phyloP scores from a whole-genome alignment of 345 rosid species.

The Chamaenerion angustifolium region DNA sequence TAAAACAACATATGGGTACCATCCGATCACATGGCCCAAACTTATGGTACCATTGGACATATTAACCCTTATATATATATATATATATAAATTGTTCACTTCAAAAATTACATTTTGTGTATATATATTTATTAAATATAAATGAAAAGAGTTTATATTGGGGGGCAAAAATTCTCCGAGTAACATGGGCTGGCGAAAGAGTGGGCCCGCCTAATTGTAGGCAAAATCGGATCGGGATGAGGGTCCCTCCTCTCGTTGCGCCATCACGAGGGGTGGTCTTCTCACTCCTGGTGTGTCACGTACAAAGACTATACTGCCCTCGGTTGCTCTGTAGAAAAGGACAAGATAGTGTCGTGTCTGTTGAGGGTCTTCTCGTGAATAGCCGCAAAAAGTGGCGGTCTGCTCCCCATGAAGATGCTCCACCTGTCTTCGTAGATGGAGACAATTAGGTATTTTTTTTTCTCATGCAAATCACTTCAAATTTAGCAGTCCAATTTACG shows the following conservation, averaged over 20 bases:
- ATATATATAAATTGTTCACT: too few species aligned
- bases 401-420: neutral
- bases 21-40: too few species aligned
- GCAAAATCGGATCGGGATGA: neutral
- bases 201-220: conserved; percentile 5
- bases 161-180: conserved; percentile 1
- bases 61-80: too few species aligned
- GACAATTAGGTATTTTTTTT: too few species aligned
- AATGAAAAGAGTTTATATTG: too few species aligned
- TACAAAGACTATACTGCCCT: neutral
- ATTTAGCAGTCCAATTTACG: too few species aligned
- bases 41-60: too few species aligned
- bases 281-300: neutral
- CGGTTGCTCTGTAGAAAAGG: neutral
- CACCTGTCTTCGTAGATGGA: too few species aligned
- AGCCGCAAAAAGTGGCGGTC: conserved; percentile 17
- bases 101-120: too few species aligned
- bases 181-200: neutral
- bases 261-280: conserved; percentile 2
- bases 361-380: neutral
- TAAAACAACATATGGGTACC: too few species aligned
- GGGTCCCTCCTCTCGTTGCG: neutral
- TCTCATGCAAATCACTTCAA: too few species aligned
- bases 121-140: too few species aligned
- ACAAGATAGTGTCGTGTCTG: neutral